phyloP scores from a whole-genome alignment of 768 basidiomycete genomes.

The Bullera alba region DNA sequence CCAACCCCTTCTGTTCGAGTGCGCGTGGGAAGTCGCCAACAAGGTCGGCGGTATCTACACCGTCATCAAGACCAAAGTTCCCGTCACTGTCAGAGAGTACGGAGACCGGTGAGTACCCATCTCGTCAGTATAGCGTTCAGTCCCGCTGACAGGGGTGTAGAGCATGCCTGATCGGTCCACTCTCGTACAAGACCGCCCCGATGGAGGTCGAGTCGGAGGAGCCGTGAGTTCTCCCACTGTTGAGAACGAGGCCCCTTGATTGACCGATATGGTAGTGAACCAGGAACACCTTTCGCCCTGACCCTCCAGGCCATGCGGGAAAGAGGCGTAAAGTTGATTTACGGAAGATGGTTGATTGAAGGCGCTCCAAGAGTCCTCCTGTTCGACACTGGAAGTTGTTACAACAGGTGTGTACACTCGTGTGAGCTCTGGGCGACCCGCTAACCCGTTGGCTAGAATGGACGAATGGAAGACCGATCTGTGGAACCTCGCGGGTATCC shows the following conservation, averaged over 20 bases:
- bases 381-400: constrained; percentile 87
- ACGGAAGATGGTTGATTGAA: constrained; percentile 97
- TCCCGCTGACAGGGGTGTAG: constrained; percentile 50
- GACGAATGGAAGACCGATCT: constrained; percentile 99
- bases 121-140: not conserved
- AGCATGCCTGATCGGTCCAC: constrained; percentile 94
- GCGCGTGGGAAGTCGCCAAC: constrained; percentile 97
- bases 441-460: constrained; percentile 46
- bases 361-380: constrained; percentile 90
- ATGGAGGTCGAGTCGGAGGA: constrained; percentile 98
- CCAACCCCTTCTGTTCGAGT: constrained; percentile 80
- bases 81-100: constrained; percentile 93
- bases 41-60: constrained; percentile 99
- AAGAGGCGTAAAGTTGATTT: constrained; percentile 86
- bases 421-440: not conserved
- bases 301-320: constrained; percentile 75
- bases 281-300: constrained; percentile 57
- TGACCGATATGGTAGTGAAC: constrained; percentile 52
- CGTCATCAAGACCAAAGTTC: constrained; percentile 98
- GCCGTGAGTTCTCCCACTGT: constrained; percentile 49
- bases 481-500: constrained; percentile 97
- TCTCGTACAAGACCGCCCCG: constrained; percentile 94
- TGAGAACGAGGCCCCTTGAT: not conserved
- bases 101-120: constrained; percentile 45
- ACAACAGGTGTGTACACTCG: constrained; percentile 51